These are phyloP conservation scores for Blechomonas ayalai DNA, from an alignment of 208 protist genomes.

Conservation along the genomic window DNA sequence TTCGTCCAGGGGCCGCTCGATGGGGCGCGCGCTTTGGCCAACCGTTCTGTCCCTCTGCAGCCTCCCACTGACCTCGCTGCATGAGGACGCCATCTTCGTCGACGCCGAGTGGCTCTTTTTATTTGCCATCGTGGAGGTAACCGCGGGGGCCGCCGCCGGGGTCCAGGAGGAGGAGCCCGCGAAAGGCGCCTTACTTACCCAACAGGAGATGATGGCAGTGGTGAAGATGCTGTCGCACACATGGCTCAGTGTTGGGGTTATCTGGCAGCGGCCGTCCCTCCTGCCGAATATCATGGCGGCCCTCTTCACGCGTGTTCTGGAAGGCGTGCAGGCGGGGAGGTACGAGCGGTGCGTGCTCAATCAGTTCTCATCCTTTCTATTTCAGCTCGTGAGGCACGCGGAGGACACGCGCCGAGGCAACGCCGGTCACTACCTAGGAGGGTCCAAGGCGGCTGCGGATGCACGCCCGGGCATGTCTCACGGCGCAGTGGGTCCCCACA, in stretches of 20 bases:
- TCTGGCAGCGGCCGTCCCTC: constrained; percentile 44
- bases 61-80: constrained; percentile 12
- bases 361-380: constrained; percentile 42
- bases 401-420: constrained; percentile 1
- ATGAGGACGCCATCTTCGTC: constrained; percentile 11
- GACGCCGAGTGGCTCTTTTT: constrained; percentile 9
- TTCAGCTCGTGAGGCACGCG: constrained; percentile 35
- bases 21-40: constrained; percentile 7
- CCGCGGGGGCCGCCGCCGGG: neutral
- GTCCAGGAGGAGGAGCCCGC: neutral
- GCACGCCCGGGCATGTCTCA: neutral
- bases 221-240: constrained; percentile 20
- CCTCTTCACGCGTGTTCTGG: constrained; percentile 36
- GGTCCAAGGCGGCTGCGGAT: neutral
- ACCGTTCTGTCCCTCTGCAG: constrained; percentile 18
- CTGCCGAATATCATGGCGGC: constrained; percentile 39
- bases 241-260: constrained; percentile 17
- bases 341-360: constrained; percentile 42
- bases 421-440: too few relatives aligned
- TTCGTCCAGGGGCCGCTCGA: too few relatives aligned
- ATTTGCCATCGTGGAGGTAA: neutral
- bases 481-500: neutral
- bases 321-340: constrained; percentile 19
- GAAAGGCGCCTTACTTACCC: neutral
- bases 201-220: constrained; percentile 16